Evolutionary conservation across 2,329 filamentous ascomycete genomes (phyloP).

Genomic region (Fusarium sp.): DNA sequence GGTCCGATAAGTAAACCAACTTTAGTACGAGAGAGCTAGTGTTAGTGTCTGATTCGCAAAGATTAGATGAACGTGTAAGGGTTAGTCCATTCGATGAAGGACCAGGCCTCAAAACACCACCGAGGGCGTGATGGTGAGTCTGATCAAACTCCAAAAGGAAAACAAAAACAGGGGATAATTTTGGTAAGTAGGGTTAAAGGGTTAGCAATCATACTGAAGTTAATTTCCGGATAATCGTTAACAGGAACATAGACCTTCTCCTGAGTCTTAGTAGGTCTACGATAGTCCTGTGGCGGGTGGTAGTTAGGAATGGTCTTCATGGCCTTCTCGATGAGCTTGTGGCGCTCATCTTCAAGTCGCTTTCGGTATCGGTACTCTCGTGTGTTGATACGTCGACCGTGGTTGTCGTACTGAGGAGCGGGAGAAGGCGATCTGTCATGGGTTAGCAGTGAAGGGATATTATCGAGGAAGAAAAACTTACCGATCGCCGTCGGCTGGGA

Average conservation of each 20-base stretch:
- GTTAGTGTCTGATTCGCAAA: conserved; percentile 77
- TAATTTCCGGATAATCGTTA: conserved; percentile 99
- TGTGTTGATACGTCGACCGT: conserved; percentile 98
- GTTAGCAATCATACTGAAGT: conserved; percentile 99
- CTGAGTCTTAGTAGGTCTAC: conserved; percentile 98
- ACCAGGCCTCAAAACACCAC: conserved; percentile 50
- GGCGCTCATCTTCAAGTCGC: conserved; percentile 96
- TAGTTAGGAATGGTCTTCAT: conserved; percentile 99
- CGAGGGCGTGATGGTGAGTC: conserved; percentile 51
- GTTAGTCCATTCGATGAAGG: conserved; percentile 50
- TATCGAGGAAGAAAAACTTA: conserved; percentile 59
- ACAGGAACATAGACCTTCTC: conserved; percentile 99
- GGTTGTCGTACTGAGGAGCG: conserved; percentile 97
- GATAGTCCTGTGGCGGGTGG: conserved; percentile 97
- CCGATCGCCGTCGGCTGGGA: conserved; percentile 96
- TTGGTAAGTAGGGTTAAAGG: conserved; percentile 81
- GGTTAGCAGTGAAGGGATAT: conserved; percentile 21
- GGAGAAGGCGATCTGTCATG: conserved; percentile 87
- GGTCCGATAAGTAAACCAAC: conserved; percentile 99
- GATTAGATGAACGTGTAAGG: conserved; percentile 51
- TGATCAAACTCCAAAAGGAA: conserved; percentile 60
- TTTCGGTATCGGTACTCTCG: conserved; percentile 99
- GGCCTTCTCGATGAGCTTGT: conserved; percentile 98
- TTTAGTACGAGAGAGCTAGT: conserved; percentile 88
- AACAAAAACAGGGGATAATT: conserved; percentile 52